Percentiles rank a stretch among this genome's conserved stretches.
phyloP scores from a whole-genome alignment of 768 basidiomycete genomes.

The Phaffia australis region DNA sequence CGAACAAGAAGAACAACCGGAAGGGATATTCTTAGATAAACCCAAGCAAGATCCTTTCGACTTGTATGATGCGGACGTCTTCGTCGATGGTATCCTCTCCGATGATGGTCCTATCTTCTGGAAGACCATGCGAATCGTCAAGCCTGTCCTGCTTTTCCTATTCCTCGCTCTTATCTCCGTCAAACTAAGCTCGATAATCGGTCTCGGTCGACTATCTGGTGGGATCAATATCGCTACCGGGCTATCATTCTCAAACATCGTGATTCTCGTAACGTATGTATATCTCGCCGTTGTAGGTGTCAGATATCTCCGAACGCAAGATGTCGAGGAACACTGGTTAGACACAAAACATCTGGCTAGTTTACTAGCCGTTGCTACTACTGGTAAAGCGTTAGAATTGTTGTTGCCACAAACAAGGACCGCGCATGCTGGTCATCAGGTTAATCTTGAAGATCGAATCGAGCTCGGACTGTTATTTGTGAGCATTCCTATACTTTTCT shows the following conservation, averaged over 20 bases:
- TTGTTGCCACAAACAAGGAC: slow-evolving; percentile 26
- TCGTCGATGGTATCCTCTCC: neutral
- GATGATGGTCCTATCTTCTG: neutral
- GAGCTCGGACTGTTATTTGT: slow-evolving; percentile 11
- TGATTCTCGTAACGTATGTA: slow-evolving; percentile 50
- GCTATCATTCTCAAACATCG: slow-evolving; percentile 14
- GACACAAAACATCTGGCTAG: slow-evolving; percentile 20
- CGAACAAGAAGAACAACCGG: neutral
- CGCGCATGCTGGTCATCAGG: neutral
- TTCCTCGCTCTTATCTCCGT: no score
- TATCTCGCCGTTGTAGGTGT: slow-evolving; percentile 51
- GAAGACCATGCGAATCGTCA: neutral
- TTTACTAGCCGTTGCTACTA: slow-evolving; percentile 12
- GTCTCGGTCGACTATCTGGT: no score
- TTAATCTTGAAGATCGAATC: slow-evolving; percentile 6
- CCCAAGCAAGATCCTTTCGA: neutral
- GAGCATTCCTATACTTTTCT: neutral
- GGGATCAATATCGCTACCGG: no score
- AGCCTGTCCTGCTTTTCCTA: no score
- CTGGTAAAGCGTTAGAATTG: slow-evolving; percentile 20
- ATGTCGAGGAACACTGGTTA: slow-evolving; percentile 31
- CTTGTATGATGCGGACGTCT: neutral
- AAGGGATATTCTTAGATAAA: neutral
- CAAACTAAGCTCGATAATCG: no score
- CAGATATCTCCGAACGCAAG: slow-evolving; percentile 45